Evolutionary conservation across 495 filamentous ascomycete species (phyloP).

Genomic region (Lichina pygmaea): DNA sequence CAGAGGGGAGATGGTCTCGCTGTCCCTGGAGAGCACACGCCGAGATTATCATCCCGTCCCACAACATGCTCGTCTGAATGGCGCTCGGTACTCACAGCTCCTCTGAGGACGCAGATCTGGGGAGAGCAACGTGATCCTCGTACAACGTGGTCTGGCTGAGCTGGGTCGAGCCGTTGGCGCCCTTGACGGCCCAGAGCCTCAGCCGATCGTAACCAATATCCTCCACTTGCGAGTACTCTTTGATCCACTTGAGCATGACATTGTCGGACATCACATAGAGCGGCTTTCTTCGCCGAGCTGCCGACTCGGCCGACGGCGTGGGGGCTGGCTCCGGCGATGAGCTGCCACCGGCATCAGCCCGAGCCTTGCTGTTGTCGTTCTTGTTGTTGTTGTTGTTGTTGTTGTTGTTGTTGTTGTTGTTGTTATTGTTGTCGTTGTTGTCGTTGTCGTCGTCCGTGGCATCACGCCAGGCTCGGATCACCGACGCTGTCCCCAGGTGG

Average conservation of each 20-base stretch:
- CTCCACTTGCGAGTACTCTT: constrained; percentile 55
- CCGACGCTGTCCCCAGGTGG: constrained; percentile 53
- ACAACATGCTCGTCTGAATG: not conserved
- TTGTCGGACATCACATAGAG: constrained; percentile 32
- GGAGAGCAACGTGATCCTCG: too few species aligned
- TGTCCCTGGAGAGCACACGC: not conserved
- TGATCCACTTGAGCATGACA: constrained; percentile 42
- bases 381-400: constrained; percentile 5
- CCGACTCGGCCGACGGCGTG: constrained; percentile 5
- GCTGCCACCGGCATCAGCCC: too few species aligned
- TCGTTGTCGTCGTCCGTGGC: constrained; percentile 15
- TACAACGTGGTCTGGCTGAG: not conserved
- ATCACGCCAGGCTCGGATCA: constrained; percentile 55
- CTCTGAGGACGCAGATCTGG: not conserved
- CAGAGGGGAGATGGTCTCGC: not conserved
- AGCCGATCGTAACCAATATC: constrained; percentile 37
- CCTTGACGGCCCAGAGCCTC: too few species aligned
- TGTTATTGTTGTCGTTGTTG: not conserved
- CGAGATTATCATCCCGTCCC: constrained; percentile 5
- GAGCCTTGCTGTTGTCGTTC: not conserved
- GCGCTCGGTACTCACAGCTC: too few species aligned
- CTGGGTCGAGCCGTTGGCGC: too few species aligned
- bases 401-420: not conserved
- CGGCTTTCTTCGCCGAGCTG: constrained; percentile 15
- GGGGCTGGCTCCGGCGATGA: too few species aligned